phyloP scores from a whole-genome alignment of 352 stramenopile species.

The Globisporangium ultimum region DNA sequence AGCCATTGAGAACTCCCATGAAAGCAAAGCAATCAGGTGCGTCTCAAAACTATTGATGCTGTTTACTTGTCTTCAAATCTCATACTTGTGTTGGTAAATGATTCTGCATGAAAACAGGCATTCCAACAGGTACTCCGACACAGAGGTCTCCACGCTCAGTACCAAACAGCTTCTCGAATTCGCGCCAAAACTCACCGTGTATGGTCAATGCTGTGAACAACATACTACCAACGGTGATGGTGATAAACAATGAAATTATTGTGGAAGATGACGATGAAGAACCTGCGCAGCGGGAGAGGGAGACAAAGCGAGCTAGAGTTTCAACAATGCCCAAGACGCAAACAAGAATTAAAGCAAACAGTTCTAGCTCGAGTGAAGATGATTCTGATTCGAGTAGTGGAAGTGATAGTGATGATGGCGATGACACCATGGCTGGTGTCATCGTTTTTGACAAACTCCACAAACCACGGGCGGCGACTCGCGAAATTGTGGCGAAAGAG shows the following conservation, averaged over 20 bases:
- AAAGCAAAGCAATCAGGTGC: background rate
- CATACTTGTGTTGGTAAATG: background rate
- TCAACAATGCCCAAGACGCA: background rate
- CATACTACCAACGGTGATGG: slow-evolving; percentile 12
- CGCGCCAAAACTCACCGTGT: background rate
- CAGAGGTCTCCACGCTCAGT: background rate
- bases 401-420: slow-evolving; percentile 2
- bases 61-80: no score
- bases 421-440: background rate
- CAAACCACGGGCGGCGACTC: background rate
- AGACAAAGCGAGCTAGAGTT: background rate
- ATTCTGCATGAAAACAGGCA: background rate
- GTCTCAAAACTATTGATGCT: background rate
- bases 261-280: slow-evolving; percentile 14
- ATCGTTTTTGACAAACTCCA: background rate
- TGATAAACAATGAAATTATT: slow-evolving; percentile 16
- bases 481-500: slow-evolving; percentile 5
- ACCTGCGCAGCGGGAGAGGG: background rate
- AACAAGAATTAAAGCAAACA: background rate
- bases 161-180: background rate
- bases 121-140: background rate
- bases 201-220: background rate
- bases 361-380: background rate
- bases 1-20: background rate
- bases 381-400: background rate